phyloP scores from a whole-genome alignment of 1,284 basidiomycete species.

The Xerocomus amazonicus region DNA sequence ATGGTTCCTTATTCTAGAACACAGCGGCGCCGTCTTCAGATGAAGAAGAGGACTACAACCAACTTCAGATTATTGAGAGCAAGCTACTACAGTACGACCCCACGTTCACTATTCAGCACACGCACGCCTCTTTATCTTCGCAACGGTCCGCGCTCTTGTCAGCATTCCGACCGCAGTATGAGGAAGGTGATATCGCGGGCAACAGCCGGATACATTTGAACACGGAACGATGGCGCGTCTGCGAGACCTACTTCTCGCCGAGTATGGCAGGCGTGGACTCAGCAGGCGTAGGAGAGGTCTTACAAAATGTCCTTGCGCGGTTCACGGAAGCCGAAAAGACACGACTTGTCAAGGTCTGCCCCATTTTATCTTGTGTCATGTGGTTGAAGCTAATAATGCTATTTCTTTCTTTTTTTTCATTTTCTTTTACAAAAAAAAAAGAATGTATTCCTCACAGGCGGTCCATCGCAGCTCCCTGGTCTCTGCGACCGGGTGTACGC shows the following conservation, averaged over 20 bases:
- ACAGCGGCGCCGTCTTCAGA: constrained; percentile 87
- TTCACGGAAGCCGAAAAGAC: constrained; percentile 69
- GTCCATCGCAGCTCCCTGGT: constrained; percentile 73
- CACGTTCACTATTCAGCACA: constrained; percentile 76
- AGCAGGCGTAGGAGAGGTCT: constrained; percentile 88
- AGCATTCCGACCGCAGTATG: constrained; percentile 76
- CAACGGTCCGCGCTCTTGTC: constrained; percentile 81
- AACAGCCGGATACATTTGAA: constrained; percentile 84
- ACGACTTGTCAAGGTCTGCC: constrained; percentile 52
- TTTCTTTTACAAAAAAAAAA: constrained; percentile 28
- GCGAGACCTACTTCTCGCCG: constrained; percentile 93
- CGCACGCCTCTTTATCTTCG: constrained; percentile 73
- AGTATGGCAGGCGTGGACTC: constrained; percentile 93
- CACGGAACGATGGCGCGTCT: constrained; percentile 90
- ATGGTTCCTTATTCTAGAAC: constrained; percentile 45
- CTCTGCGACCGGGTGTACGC: constrained; percentile 67
- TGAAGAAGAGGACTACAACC: constrained; percentile 87
- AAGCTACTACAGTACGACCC: constrained; percentile 85
- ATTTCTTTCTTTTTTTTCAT: neutral
- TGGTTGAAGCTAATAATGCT: neutral
- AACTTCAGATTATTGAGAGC: constrained; percentile 74
- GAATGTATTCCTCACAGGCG: constrained; percentile 92
- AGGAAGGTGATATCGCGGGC: constrained; percentile 68
- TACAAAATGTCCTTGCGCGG: constrained; percentile 82
- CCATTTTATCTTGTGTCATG: too few relatives aligned